Base-by-base conservation (phyloP, 768 basidiomycete species). In the Suillus placidus region DNA sequence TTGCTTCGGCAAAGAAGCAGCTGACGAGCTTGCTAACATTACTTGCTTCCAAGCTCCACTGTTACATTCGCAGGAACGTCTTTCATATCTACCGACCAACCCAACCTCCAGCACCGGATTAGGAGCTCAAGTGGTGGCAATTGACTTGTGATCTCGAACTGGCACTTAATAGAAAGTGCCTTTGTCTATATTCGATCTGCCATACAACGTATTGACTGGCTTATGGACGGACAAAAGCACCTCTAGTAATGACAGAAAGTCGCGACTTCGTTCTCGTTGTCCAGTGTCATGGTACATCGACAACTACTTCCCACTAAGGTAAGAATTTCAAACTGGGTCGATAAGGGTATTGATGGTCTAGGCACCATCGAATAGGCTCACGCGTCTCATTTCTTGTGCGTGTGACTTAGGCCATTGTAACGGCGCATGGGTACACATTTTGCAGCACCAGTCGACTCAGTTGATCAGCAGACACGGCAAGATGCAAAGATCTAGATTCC, bases 391-490 rank as follows among this genome's bases (percentile, higher is more conserved):
- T 37, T 58, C 57, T 30, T 18, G 51, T 35, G 55, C 35, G 58
- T 60, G 58, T 42, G 58, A 60, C 57, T 13, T 58, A 9, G 23
- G 38, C 23, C 57, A 38, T 20, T 26, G 5, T 30, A 40, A 26
- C n/a, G 30, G 26, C 40, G 40, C 18, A 60, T 18, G 30, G 54
- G 6, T 55, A 35, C 54, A 35, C 34, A n/a, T 55, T 42, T 42
- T 60, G 26, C 40, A 60, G 40, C 12, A 42, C 58, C 10, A 43
- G 26, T 20, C 40, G 3, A 30, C 20, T 60, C 40, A 20, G 58
- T 30, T 13, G 40, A 42, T 60, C 58, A 60, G 40, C 58, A 60
- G 58, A 40, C 37, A 58, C 32, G 52, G 57, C 16, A 23, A 40
- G 23, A 12, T 38, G 9, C 38, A 40, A 58, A 10, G 26, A 58